Percentiles rank a stretch among this genome's conserved stretches.
phyloP scores from a whole-genome alignment of 2,329 filamentous ascomycete species.

The Epicoccum nigrum region DNA sequence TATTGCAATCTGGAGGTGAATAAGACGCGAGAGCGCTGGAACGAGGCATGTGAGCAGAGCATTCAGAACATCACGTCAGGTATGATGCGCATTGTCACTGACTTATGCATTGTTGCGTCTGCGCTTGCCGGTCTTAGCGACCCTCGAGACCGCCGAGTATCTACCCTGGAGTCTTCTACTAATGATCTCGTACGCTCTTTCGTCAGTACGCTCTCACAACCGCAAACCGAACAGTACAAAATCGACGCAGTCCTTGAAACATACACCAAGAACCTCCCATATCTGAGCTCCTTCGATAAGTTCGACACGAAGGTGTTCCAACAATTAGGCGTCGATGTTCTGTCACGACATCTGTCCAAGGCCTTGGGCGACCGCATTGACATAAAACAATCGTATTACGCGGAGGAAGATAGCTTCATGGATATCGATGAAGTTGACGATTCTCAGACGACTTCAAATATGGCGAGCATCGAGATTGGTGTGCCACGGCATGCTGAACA shows the following conservation, averaged over 20 bases:
- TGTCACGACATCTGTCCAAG: constrained; percentile 40
- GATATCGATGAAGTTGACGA: constrained; percentile 71
- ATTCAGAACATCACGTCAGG: constrained; percentile 56
- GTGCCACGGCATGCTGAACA: constrained; percentile 56
- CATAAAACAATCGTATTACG: constrained; percentile 41
- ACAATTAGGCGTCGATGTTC: constrained; percentile 41
- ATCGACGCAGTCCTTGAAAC: constrained; percentile 51
- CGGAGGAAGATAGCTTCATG: constrained; percentile 61
- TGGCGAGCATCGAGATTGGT: constrained; percentile 41
- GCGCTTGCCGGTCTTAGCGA: constrained; percentile 37
- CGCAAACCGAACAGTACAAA: constrained; percentile 51
- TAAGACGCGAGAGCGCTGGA: constrained; percentile 53
- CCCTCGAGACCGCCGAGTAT: constrained; percentile 29
- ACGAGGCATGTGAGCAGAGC: constrained; percentile 49
- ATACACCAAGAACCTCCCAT: constrained; percentile 42
- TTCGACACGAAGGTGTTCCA: constrained; percentile 29
- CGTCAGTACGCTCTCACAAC: constrained; percentile 42
- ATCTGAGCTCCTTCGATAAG: constrained; percentile 23
- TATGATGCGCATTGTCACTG: constrained; percentile 57
- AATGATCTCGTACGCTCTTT: constrained; percentile 38
- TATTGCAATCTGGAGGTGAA: constrained; percentile 55
- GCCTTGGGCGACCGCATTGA: constrained; percentile 37
- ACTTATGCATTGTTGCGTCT: constrained; percentile 54
- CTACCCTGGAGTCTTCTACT: constrained; percentile 28
- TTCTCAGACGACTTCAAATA: constrained; percentile 61